These are phyloP conservation scores for Volvariella volvacea DNA, from an alignment of 1,284 basidiomycete genomes.

Conservation along the genomic window DNA sequence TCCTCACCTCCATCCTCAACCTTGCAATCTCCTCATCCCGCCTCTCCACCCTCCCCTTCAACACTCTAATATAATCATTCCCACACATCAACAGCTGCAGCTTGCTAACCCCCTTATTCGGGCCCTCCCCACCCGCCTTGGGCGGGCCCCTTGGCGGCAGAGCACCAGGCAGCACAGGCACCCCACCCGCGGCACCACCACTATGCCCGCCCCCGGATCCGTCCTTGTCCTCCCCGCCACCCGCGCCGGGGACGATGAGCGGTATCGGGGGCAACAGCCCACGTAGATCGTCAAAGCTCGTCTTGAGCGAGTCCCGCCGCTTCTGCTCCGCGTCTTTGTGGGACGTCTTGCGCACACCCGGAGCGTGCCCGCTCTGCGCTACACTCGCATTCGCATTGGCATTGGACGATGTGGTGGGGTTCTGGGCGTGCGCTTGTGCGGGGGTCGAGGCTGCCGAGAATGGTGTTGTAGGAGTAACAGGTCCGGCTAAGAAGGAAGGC, in stretches of 20 bases:
- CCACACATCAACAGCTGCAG: constrained; percentile 86
- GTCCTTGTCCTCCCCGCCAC: constrained; percentile 45
- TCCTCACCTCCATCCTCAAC: constrained; percentile 64
- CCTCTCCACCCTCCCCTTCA: constrained; percentile 76
- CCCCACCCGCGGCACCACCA: constrained; percentile 19
- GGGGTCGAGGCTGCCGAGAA: neutral
- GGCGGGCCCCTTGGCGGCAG: constrained; percentile 83
- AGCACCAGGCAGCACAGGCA: constrained; percentile 73
- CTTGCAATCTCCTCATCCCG: constrained; percentile 76
- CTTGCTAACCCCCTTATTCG: constrained; percentile 94
- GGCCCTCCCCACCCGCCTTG: constrained; percentile 79
- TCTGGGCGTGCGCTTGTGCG: neutral
- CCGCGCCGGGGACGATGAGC: constrained; percentile 50
- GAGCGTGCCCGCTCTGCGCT: constrained; percentile 9
- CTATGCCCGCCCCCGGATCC: constrained; percentile 13
- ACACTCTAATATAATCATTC: constrained; percentile 79
- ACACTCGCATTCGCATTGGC: neutral
- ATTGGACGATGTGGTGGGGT: constrained; percentile 1
- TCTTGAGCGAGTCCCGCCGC: constrained; percentile 91
- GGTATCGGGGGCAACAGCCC: constrained; percentile 84
- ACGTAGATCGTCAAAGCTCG: constrained; percentile 92
- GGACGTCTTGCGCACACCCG: constrained; percentile 76
- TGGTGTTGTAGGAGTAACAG: too few relatives aligned
- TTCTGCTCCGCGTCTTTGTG: constrained; percentile 99
- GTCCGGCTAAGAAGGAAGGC: too few relatives aligned